Evolutionary conservation across 2,329 filamentous ascomycete genomes (phyloP), one percentile per base, ranked within the genome.

Genomic region (Paracamarosporium sp.): DNA sequence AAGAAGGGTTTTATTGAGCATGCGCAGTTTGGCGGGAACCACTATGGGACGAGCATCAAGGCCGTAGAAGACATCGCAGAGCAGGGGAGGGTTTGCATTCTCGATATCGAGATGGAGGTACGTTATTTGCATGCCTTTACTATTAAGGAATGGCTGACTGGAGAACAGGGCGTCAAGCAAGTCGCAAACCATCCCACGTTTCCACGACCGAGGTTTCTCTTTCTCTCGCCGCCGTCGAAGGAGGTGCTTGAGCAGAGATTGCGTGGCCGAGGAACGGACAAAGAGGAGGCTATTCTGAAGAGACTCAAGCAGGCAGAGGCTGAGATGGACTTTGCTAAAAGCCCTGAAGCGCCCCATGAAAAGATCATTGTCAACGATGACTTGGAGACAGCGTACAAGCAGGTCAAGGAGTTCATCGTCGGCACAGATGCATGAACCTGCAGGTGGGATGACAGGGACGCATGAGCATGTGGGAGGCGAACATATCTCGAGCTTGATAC

Each of bases 51-150:
- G 5, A 91, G 87, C 74, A 88, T 92, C 71, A 83, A 85, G 77
- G 92, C 92, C 27, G 92, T 97, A 62, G 85, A 89, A 76, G 87
- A 91, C 70, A 88, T 93, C 75, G 85, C 85, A 2, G 85, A 86
- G 59, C 86, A 88, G 79, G 89, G 88, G 17, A 85, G 84, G 70
- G 86, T 93, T 40, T 94, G 93, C 60, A 88, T 97, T 46, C 81
- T 97, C 66, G 94, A 98, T 76, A 98, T 97, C 73, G 94, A 97
- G 83, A 97, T 97, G 92, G 93, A 97, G 86, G 88, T 90, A 74
- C 5, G 61, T 50, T 53, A 24, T 31, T 24, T n/a, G 9, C 6
- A 22, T 0, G 20, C 35, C 4, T 27, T 9, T 35, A 20, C n/a
- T 12, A 7, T n/a, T 44, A 9, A 24, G 15, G 11, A 8, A 15